These are phyloP conservation scores for Clarireedia hainanense DNA, from an alignment of 2,329 filamentous ascomycete genomes.

Conservation along the genomic window DNA sequence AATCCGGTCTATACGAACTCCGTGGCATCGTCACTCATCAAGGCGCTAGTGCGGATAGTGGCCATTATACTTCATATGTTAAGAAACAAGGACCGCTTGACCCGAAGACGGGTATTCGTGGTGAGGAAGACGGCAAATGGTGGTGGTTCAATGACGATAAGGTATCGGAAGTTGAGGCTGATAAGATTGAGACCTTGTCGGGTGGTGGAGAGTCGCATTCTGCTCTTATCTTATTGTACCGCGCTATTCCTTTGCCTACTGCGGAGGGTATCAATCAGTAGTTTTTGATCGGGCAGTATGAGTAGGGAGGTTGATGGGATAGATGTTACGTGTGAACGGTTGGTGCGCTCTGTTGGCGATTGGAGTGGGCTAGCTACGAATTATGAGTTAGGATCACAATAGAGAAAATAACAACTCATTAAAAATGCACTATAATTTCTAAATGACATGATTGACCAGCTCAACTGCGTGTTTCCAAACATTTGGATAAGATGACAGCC, in stretches of 20 bases:
- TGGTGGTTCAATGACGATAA: slow-evolving; percentile 99
- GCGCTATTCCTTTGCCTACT: slow-evolving; percentile 60
- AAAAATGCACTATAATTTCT: too few species aligned
- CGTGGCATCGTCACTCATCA: slow-evolving; percentile 93
- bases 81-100: slow-evolving; percentile 78
- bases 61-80: slow-evolving; percentile 95
- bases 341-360: too few species aligned
- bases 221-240: slow-evolving; percentile 72
- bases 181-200: slow-evolving; percentile 83
- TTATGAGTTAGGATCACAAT: too few species aligned
- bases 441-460: too few species aligned
- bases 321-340: too few species aligned
- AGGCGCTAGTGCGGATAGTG: slow-evolving; percentile 91
- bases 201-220: slow-evolving; percentile 87
- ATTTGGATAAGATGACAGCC: too few species aligned
- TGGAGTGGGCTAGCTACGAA: too few species aligned
- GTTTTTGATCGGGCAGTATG: too few species aligned
- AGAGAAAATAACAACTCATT: too few species aligned
- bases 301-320: too few species aligned
- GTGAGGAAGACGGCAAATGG: slow-evolving; percentile 87
- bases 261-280: slow-evolving; percentile 37
- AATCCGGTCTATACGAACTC: slow-evolving; percentile 91
- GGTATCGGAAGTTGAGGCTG: slow-evolving; percentile 81
- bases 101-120: slow-evolving; percentile 66
- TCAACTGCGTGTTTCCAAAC: too few species aligned